phyloP scores from a whole-genome alignment of 2,329 filamentous ascomycete species.

The Chalaropsis thielavioides region DNA sequence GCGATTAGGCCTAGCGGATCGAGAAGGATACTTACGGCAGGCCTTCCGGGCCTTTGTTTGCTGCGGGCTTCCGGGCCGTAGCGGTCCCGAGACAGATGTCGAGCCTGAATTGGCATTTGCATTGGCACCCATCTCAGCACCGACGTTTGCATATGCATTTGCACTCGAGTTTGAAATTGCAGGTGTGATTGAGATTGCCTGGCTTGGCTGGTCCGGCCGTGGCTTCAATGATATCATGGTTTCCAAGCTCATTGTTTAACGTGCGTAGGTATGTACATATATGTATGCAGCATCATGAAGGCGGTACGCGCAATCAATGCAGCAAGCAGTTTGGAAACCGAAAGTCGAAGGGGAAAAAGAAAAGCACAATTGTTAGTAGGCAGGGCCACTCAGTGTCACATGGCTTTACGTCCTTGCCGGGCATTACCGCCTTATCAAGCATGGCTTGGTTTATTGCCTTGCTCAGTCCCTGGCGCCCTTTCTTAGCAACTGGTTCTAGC shows the following conservation, averaged over 20 bases:
- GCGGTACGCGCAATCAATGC: neutral
- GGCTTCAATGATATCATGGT: neutral
- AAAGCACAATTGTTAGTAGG: no score
- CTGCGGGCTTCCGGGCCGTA: slow-evolving; percentile 8
- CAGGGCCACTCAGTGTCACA: neutral
- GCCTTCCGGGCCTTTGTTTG: slow-evolving; percentile 23
- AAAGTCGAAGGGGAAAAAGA: no score
- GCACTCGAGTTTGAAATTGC: neutral
- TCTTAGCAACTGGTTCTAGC: neutral
- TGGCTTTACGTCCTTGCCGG: neutral
- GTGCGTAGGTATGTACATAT: no score
- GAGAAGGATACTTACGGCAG: slow-evolving; percentile 21
- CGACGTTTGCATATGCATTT: neutral
- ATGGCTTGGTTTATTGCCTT: neutral
- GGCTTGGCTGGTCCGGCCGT: neutral
- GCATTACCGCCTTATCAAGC: neutral
- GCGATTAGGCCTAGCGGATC: slow-evolving; percentile 1
- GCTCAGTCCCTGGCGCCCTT: neutral
- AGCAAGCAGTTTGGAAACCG: neutral
- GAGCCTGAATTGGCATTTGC: neutral
- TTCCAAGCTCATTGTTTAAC: neutral
- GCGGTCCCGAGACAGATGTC: neutral
- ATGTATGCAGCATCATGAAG: no score
- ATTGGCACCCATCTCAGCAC: neutral
- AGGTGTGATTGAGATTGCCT: neutral